Evolutionary conservation across 192 early-diverging fungal species (phyloP).

Genomic region (Entomortierella beljakovae): DNA sequence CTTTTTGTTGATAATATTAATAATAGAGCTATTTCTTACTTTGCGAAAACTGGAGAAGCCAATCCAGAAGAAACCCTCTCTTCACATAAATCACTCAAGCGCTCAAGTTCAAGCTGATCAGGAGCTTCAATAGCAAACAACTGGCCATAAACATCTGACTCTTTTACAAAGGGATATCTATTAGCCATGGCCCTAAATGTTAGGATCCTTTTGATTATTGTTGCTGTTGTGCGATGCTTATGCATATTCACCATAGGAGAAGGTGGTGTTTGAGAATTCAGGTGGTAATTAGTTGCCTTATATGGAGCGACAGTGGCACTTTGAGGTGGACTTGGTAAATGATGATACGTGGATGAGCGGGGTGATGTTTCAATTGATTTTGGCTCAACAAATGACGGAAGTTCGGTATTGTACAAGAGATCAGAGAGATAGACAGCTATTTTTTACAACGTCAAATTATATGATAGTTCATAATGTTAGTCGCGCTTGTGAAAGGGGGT

Average conservation of each 20-base stretch:
- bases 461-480: too few relatives aligned
- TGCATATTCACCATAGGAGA: slow-evolving; percentile 64
- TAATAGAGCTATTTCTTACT: not conserved
- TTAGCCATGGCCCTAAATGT: slow-evolving; percentile 64
- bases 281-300: not conserved
- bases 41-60: slow-evolving; percentile 14
- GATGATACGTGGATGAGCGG: not conserved
- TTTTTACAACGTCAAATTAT: too few relatives aligned
- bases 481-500: too few relatives aligned
- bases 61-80: slow-evolving; percentile 14
- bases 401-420: slow-evolving; percentile 66
- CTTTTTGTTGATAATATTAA: too few relatives aligned
- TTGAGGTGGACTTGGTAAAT: slow-evolving; percentile 4
- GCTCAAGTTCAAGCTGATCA: slow-evolving; percentile 20
- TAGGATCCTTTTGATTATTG: slow-evolving; percentile 67
- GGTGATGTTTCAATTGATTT: not conserved
- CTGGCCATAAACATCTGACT: slow-evolving; percentile 48
- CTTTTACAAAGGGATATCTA: slow-evolving; percentile 61
- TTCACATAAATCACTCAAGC: slow-evolving; percentile 49
- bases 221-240: slow-evolving; percentile 67
- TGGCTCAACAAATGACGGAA: slow-evolving; percentile 61
- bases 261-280: not conserved
- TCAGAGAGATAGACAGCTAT: slow-evolving; percentile 68
- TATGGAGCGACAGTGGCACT: not conserved
- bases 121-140: slow-evolving; percentile 41